These are phyloP conservation scores for Xylaria sp. DNA, from an alignment of 2,329 filamentous ascomycete genomes.

Conservation along the genomic window DNA sequence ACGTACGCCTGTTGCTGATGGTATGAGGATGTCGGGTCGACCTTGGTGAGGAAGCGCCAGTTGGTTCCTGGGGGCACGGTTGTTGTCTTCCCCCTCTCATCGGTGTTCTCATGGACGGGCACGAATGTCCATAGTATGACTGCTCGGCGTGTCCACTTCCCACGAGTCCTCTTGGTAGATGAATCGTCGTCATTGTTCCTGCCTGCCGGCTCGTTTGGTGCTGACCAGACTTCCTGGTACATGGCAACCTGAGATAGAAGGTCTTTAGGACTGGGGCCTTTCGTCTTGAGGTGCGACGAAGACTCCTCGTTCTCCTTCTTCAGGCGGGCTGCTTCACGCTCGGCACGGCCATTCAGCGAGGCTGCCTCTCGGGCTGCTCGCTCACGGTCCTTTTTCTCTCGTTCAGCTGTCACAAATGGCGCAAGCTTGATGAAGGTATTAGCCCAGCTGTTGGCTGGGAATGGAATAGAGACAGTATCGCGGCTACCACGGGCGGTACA, in stretches of 20 bases:
- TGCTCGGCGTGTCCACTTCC: conserved; percentile 65
- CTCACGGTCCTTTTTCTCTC: conserved; percentile 45
- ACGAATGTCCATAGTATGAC: conserved; percentile 73
- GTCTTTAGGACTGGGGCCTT: conserved; percentile 56
- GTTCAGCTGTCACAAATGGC: conserved; percentile 57
- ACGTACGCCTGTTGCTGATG: conserved; percentile 63
- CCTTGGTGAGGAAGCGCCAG: conserved; percentile 71
- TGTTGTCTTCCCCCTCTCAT: conserved; percentile 56
- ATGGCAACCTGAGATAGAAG: conserved; percentile 71
- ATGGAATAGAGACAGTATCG: conserved; percentile 65
- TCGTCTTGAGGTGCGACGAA: conserved; percentile 37
- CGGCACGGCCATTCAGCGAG: conserved; percentile 42
- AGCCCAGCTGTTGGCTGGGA: conserved; percentile 68
- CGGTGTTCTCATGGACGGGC: conserved; percentile 60
- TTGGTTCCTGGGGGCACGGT: conserved; percentile 65
- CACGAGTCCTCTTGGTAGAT: conserved; percentile 39
- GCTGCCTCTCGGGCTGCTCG: conserved; percentile 42
- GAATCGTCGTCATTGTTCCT: conserved; percentile 23
- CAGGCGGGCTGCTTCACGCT: conserved; percentile 44
- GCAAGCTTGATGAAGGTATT: conserved; percentile 68
- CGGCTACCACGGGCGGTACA: conserved; percentile 59
- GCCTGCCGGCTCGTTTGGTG: conserved; percentile 52
- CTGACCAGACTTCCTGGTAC: conserved; percentile 74
- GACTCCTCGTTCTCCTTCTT: conserved; percentile 54
- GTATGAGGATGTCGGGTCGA: conserved; percentile 68